phyloP scores from a whole-genome alignment of 176 grass and related monocot species.

The Aegilops speltoides region DNA sequence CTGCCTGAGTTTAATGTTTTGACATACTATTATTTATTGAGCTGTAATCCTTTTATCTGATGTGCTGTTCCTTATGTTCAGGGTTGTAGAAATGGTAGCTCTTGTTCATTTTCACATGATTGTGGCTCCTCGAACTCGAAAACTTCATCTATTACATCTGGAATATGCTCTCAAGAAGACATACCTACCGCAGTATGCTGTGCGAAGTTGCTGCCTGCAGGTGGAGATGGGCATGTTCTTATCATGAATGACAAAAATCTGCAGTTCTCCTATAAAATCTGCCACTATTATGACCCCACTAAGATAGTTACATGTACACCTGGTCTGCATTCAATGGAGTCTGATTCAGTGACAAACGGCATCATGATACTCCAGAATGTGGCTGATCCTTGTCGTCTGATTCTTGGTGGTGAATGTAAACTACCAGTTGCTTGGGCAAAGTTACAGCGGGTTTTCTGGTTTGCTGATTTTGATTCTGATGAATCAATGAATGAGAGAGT shows the following conservation, averaged over 20 bases:
- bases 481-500: slow-evolving; percentile 27
- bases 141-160: slow-evolving; percentile 28
- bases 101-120: slow-evolving; percentile 73
- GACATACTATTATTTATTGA: not conserved
- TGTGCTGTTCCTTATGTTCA: slow-evolving; percentile 29
- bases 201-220: slow-evolving; percentile 38
- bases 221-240: slow-evolving; percentile 51
- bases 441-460: slow-evolving; percentile 65
- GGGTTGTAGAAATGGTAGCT: slow-evolving; percentile 79
- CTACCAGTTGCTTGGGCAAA: slow-evolving; percentile 54
- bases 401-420: slow-evolving; percentile 39
- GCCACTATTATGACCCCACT: slow-evolving; percentile 47
- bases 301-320: slow-evolving; percentile 70
- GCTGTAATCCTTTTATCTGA: slow-evolving; percentile 9
- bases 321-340: slow-evolving; percentile 28
- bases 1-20: not conserved
- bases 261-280: slow-evolving; percentile 58
- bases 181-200: slow-evolving; percentile 41
- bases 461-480: slow-evolving; percentile 50
- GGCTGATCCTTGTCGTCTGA: slow-evolving; percentile 44
- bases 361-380: slow-evolving; percentile 57
- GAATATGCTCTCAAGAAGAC: slow-evolving; percentile 59
- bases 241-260: slow-evolving; percentile 71
- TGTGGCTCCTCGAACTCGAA: slow-evolving; percentile 11
- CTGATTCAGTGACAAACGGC: slow-evolving; percentile 37